A percentile compares a stretch with the other conserved stretches of the same genome.
phyloP scores from a whole-genome alignment of 371 early-diverging fungal genomes.

The Apophysomyces trapeziformis region DNA sequence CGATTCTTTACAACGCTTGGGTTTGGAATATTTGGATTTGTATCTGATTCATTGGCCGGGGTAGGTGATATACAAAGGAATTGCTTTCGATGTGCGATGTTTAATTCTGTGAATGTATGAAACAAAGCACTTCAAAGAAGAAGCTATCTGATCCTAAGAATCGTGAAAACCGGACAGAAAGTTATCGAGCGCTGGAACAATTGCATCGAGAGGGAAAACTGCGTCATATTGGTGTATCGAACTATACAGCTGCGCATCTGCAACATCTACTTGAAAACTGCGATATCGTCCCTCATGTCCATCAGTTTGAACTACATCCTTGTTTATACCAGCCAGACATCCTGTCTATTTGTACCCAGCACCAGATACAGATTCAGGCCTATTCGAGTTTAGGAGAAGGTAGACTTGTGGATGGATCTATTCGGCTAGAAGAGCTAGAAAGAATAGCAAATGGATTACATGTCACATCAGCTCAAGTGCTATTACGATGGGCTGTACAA shows the following conservation, averaged over 20 bases:
- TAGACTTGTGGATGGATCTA: constrained; percentile 50
- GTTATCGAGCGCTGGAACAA: constrained; percentile 65
- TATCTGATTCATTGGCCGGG: constrained; percentile 77
- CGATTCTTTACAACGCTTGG: constrained; percentile 64
- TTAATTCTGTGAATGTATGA: constrained; percentile 9
- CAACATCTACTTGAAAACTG: constrained; percentile 60
- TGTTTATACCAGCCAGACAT: constrained; percentile 46
- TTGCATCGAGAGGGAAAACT: constrained; percentile 54
- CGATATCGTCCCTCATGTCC: constrained; percentile 71
- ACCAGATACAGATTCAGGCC: constrained; percentile 70
- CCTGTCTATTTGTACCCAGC: constrained; percentile 31
- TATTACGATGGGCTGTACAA: constrained; percentile 82
- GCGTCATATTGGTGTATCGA: constrained; percentile 74
- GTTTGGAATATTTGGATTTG: constrained; percentile 78
- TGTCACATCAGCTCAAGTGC: constrained; percentile 65
- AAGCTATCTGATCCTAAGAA: constrained; percentile 51
- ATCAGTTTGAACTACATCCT: constrained; percentile 82
- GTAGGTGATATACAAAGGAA: constrained; percentile 22
- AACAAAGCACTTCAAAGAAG: constrained; percentile 37
- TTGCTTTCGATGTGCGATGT: neutral
- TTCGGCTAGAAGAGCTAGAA: constrained; percentile 28
- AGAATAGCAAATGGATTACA: constrained; percentile 37
- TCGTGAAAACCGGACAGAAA: constrained; percentile 57
- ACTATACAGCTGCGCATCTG: constrained; percentile 69
- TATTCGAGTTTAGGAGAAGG: constrained; percentile 95